phyloP scores from a whole-genome alignment of 169 alveolate species.

The Plasmodium malariae region DNA sequence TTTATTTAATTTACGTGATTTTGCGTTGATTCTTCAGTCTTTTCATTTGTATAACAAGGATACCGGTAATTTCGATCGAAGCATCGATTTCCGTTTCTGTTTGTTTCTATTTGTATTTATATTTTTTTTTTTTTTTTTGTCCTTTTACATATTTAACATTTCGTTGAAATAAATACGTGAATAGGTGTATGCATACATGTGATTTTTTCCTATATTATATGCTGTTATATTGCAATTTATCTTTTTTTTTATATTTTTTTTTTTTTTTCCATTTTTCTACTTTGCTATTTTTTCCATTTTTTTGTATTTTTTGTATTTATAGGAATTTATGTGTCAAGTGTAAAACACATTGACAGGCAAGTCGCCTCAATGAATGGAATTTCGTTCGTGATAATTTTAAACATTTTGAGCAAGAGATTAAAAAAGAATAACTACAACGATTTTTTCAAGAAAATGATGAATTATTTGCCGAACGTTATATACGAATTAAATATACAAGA shows the following conservation, averaged over 20 bases:
- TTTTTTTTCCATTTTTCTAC: background rate
- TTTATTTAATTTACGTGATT: constrained; percentile 23
- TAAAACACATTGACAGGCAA: constrained; percentile 32
- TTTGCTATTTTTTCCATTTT: background rate
- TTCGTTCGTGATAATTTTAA: constrained; percentile 48
- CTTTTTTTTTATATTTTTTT: background rate
- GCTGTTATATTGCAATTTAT: too few species aligned
- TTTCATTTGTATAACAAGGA: constrained; percentile 67
- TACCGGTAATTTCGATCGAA: constrained; percentile 19
- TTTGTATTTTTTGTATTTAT: background rate
- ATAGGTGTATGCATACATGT: too few species aligned
- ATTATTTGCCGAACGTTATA: constrained; percentile 48
- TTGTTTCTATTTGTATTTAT: too few species aligned
- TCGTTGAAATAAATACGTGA: too few species aligned
- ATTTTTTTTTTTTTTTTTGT: background rate
- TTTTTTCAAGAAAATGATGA: constrained; percentile 62
- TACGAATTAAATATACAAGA: constrained; percentile 61
- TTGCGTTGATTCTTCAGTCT: constrained; percentile 62
- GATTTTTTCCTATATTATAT: too few species aligned
- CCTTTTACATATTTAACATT: background rate
- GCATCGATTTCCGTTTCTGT: background rate
- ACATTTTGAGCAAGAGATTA: constrained; percentile 50
- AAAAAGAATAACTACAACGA: constrained; percentile 62
- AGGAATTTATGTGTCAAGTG: constrained; percentile 47
- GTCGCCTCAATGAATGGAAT: constrained; percentile 54